Percentiles rank a stretch among this genome's conserved stretches.
These are phyloP conservation scores for Globisporangium nunn DNA, from an alignment of 352 stramenopile species.

Conservation along the genomic window DNA sequence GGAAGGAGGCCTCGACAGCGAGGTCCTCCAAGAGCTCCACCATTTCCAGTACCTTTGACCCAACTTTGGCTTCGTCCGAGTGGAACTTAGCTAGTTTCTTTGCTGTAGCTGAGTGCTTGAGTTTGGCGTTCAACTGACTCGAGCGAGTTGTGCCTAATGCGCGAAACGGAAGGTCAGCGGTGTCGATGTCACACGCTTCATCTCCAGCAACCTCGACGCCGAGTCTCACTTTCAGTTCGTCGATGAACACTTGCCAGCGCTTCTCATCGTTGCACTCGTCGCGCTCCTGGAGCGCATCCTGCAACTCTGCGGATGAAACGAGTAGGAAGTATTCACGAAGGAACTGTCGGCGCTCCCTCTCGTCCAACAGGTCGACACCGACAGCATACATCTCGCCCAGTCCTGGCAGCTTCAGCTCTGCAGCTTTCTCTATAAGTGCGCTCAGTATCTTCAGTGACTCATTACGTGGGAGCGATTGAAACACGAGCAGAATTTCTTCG, in stretches of 20 bases:
- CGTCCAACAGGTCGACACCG: slow-evolving; percentile 35
- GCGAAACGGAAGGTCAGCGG: not conserved
- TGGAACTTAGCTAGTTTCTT: slow-evolving; percentile 27
- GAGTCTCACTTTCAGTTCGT: slow-evolving; percentile 39
- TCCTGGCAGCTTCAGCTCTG: slow-evolving; percentile 26
- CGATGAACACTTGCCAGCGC: slow-evolving; percentile 34
- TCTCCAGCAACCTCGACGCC: slow-evolving; percentile 5
- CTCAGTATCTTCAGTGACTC: slow-evolving; percentile 36
- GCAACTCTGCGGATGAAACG: slow-evolving; percentile 37
- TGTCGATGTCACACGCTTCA: slow-evolving; percentile 2
- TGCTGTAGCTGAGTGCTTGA: not conserved
- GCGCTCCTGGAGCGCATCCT: slow-evolving; percentile 35
- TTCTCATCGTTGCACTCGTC: slow-evolving; percentile 61
- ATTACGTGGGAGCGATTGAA: slow-evolving; percentile 22
- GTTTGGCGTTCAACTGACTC: not conserved
- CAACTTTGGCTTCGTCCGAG: slow-evolving; percentile 46
- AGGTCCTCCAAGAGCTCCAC: slow-evolving; percentile 53
- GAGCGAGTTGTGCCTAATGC: not conserved
- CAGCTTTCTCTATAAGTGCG: slow-evolving; percentile 30
- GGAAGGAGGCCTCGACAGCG: slow-evolving; percentile 36
- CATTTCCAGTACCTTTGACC: slow-evolving; percentile 41
- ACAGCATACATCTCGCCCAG: slow-evolving; percentile 33
- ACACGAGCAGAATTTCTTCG: slow-evolving; percentile 42
- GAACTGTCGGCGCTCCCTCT: slow-evolving; percentile 34
- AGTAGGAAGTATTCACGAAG: slow-evolving; percentile 57